These are phyloP conservation scores for Colletotrichum noveboracense DNA, from an alignment of 2,329 filamentous ascomycete species.

Conservation along the genomic window DNA sequence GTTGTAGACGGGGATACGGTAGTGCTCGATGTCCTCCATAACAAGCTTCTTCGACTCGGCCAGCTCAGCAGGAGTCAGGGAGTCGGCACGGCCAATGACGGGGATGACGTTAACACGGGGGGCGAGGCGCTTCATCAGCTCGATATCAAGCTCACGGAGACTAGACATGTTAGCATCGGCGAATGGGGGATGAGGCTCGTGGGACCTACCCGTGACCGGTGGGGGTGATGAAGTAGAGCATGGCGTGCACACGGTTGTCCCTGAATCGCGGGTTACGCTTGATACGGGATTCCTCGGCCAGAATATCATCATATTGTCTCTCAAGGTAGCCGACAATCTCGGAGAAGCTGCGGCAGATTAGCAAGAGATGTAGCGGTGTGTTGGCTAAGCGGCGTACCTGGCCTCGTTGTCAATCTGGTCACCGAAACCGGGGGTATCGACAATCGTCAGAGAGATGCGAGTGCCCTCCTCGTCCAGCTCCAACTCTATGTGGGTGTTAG, in stretches of 20 bases:
- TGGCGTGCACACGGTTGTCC: conserved; percentile 97
- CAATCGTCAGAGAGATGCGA: conserved; percentile 96
- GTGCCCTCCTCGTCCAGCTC: conserved; percentile 98
- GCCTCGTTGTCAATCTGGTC: conserved; percentile 99
- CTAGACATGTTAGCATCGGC: conserved; percentile 47
- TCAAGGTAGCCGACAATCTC: conserved; percentile 99
- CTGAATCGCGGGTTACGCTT: conserved; percentile 99
- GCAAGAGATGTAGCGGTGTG: background rate
- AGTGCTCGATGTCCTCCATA: conserved; percentile 99
- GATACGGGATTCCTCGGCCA: conserved; percentile 99
- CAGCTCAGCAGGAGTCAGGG: conserved; percentile 92
- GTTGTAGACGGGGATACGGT: conserved; percentile 99
- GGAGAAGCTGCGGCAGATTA: conserved; percentile 71
- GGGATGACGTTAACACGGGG: conserved; percentile 99
- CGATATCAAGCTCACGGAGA: conserved; percentile 97
- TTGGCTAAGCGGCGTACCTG: conserved; percentile 62
- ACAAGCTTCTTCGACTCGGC: conserved; percentile 99
- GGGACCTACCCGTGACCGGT: conserved; percentile 84
- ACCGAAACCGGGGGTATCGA: conserved; percentile 97
- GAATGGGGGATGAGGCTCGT: background rate
- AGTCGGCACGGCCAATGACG: conserved; percentile 98
- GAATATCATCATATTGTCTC: conserved; percentile 98
- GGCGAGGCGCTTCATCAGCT: conserved; percentile 98
- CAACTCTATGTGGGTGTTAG: conserved; percentile 66
- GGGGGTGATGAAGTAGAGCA: conserved; percentile 99